Base-by-base conservation (phyloP, 73 alveolate genomes). In the Loxodes magnus region DNA sequence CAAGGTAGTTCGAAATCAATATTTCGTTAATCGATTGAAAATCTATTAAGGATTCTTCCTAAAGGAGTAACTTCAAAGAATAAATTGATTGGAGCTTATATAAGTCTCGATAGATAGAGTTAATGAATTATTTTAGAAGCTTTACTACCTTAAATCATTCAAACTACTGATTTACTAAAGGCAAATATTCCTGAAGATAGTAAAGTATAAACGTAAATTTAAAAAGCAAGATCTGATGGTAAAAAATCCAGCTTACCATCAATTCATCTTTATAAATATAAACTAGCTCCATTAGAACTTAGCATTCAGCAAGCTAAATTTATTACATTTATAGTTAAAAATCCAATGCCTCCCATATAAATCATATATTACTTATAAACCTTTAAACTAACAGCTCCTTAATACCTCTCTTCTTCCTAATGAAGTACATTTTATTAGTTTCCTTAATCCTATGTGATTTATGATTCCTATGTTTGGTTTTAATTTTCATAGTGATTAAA, bases 21-120 rank as follows among this genome's bases (percentile, higher is more conserved):
- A 25, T 43, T 74, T 33, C 56, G 63, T 27, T 77, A 55, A 50
- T 83, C 95, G 28, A 72, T 74, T 26, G 87, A 64, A 49, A 87
- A 75, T 39, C 88, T 57, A 56, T 83, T 83, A 19, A 78, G 54
- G 30, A 87, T 78, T 52, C 72, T 83, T 4, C 97, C 95, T 26
- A 77, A 71, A 0, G 90, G 95, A 16, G 92, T 88, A 3, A 71
- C 79, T 58, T 87, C 95, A 49, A 69, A 86, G 56, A 51, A 75
- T 35, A 71, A 53, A 50, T 77, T 77, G 25, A 82, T 51, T 5
- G 90, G 88, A 17, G 97, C 96, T 16, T 70, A 64, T 12, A 93
- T 41, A 34, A 93, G 57, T 44, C 58, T 78, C n/a, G 49, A 51
- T 9, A 93, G 57, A 81, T 88, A 77, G 16, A 71, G 36, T 25